Evolutionary conservation across 2,329 filamentous ascomycete genomes (phyloP), one percentile per base, ranked within the genome.

Genomic region (Talaromyces sp.): DNA sequence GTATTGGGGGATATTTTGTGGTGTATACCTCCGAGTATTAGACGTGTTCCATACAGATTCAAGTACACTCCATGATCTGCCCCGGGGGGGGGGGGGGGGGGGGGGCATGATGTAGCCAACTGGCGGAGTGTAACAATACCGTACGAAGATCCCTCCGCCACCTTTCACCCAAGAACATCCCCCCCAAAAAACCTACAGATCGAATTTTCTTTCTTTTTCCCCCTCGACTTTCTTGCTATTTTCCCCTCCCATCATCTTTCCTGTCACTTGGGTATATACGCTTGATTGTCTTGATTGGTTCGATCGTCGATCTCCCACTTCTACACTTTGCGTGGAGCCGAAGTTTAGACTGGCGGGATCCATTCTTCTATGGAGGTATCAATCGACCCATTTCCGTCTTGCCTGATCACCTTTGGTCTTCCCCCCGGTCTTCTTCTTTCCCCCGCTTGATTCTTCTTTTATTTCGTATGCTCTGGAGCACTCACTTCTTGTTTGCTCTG

Each of bases 221-320:
- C 22, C 36, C 16, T 43, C 11, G 17, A 11, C 14, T 49, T 20
- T 17, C 19, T 19, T n/a, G 13, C 10, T 20, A 39, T 3, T 17
- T 20, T 39, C 36, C 17, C 17, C 36, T 39, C 3, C 17, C 36
- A 19, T 39, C 17, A 3, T 16, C 16, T 20, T 17, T 27, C n/a
- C 35, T 29, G 24, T 17, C 30, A 16, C 19, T 27, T 11, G 36
- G 29, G 43, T 29, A 10, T 24, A 7, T 33, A 20, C 3, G 20
- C 30, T 47, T 29, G 10, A 14, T 46, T 35, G 43, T 36, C 20
- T 46, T 35, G 30, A 46, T 46, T 46, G 43, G 43, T 19, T 17
- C 43, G 43, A 46, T 47, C 33, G 35, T 30, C 45, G 45, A 47
- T 47, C 45, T 20, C 39, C 33, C 24, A 40, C 35, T 47, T 19